Conservation (phyloP, 2,329 filamentous ascomycete species). For the Didymella sp. region DNA sequence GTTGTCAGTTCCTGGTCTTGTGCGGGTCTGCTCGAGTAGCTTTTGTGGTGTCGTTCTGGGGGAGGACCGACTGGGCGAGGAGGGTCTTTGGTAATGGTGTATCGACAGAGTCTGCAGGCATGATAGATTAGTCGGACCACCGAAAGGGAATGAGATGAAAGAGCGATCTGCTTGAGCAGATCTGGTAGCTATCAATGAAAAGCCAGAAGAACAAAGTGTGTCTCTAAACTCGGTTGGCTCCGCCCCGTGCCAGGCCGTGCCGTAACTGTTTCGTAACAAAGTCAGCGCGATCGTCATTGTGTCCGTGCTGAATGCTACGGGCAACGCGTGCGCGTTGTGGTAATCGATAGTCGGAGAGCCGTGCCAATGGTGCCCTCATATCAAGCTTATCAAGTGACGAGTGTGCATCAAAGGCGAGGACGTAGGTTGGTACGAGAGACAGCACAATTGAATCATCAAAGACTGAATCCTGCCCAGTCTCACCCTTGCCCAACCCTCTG, state of each 20-base stretch:
- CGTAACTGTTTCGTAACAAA: constrained; percentile 38
- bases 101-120: constrained; percentile 14
- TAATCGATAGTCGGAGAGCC: constrained; percentile 15
- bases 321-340: constrained; percentile 21
- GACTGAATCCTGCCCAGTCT: constrained; percentile 5
- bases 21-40: constrained; percentile 28
- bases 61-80: constrained; percentile 10
- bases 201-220: constrained; percentile 27
- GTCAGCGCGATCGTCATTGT: constrained; percentile 36
- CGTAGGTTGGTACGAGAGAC: neutral
- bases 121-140: constrained; percentile 25
- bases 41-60: constrained; percentile 13
- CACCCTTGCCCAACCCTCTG: constrained; percentile 13
- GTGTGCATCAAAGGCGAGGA: neutral
- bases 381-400: no score
- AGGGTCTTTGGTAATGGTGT: constrained; percentile 1
- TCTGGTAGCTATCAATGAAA: constrained; percentile 33
- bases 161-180: constrained; percentile 19
- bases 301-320: constrained; percentile 29
- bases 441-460: constrained; percentile 4
- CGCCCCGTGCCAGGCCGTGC: constrained; percentile 26
- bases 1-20: constrained; percentile 28
- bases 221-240: constrained; percentile 32
- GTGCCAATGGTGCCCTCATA: constrained; percentile 1
- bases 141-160: constrained; percentile 15